These are phyloP conservation scores for Fonsecaea multimorphosa DNA, from an alignment of 2,329 filamentous ascomycete species.

Conservation along the genomic window DNA sequence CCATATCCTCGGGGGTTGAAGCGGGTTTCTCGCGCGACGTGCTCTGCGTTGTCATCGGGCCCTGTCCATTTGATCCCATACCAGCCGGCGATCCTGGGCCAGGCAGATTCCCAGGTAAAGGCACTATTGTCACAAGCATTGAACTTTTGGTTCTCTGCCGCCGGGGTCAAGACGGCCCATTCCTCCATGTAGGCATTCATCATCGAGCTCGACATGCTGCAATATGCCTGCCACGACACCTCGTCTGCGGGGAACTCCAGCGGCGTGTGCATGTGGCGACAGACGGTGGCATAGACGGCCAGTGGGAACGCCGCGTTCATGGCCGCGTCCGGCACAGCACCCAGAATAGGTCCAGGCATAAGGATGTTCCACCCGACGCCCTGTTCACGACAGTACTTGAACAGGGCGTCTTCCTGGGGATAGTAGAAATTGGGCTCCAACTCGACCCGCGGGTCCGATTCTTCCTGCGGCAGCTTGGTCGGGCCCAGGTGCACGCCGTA, in stretches of 20 bases:
- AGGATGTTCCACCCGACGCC: conserved; percentile 54
- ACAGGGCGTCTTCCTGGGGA: conserved; percentile 58
- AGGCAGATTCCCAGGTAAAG: conserved; percentile 57
- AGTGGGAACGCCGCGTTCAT: conserved; percentile 59
- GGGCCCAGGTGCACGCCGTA: conserved; percentile 59
- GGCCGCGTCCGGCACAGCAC: conserved; percentile 57
- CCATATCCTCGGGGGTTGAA: conserved; percentile 51
- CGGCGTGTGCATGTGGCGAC: conserved; percentile 48
- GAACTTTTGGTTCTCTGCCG: conserved; percentile 54
- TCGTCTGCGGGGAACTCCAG: conserved; percentile 55
- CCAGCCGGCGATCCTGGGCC: conserved; percentile 54
- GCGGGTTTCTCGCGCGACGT: conserved; percentile 38
- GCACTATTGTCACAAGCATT: conserved; percentile 55
- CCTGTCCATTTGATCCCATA: conserved; percentile 49
- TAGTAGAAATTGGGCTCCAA: conserved; percentile 63
- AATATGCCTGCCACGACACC: conserved; percentile 51
- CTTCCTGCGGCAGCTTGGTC: conserved; percentile 51
- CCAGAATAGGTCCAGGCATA: conserved; percentile 55
- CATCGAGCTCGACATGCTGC: conserved; percentile 52
- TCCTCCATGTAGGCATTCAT: conserved; percentile 58
- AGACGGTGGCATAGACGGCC: conserved; percentile 58
- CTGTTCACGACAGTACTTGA: conserved; percentile 49
- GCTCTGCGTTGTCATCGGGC: conserved; percentile 39
- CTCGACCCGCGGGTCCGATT: conserved; percentile 52
- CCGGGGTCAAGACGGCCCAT: conserved; percentile 55